Percentiles rank a stretch among this genome's conserved stretches.
phyloP scores from a whole-genome alignment of 2,329 filamentous ascomycete species.

The Penicillium sp. region DNA sequence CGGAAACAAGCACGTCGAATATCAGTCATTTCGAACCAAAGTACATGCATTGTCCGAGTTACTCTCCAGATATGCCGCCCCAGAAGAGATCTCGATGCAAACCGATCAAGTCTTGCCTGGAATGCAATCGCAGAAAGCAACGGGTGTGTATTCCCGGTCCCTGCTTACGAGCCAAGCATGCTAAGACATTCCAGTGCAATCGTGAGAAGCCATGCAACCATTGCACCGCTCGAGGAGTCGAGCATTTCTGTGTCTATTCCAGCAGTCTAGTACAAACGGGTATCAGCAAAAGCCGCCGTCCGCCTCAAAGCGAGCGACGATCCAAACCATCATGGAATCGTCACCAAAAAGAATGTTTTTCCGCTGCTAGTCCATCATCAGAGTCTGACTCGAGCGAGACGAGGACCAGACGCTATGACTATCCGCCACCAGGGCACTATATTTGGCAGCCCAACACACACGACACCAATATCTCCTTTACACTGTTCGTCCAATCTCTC shows the following conservation, averaged over 20 bases:
- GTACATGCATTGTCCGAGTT: too few relatives aligned
- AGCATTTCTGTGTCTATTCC: conserved; percentile 17
- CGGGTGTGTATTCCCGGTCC: too few relatives aligned
- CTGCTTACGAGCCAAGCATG: too few relatives aligned
- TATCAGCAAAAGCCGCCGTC: conserved; percentile 1
- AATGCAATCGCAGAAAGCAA: too few relatives aligned
- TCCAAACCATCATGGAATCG: conserved; percentile 5
- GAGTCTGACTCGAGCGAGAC: conserved; percentile 12
- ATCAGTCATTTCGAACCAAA: too few relatives aligned
- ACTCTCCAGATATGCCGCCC: too few relatives aligned
- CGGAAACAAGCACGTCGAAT: too few relatives aligned
- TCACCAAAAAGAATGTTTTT: conserved; percentile 8
- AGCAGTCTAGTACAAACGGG: background rate
- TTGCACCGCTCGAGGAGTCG: conserved; percentile 16
- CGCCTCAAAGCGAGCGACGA: background rate
- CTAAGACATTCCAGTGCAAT: conserved; percentile 20
- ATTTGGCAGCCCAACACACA: too few relatives aligned
- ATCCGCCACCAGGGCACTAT: background rate
- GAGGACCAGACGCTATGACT: conserved; percentile 5
- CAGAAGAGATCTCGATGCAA: conserved; percentile 16
- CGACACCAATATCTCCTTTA: conserved; percentile 3
- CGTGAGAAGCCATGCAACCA: conserved; percentile 20
- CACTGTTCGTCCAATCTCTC: too few relatives aligned
- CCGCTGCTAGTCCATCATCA: conserved; percentile 11
- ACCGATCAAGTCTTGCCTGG: conserved; percentile 19